Percentiles rank a stretch among this genome's conserved stretches.
Evolutionary conservation across 73 alveolate genomes (phyloP).

Genomic region (Stentor coeruleus): DNA sequence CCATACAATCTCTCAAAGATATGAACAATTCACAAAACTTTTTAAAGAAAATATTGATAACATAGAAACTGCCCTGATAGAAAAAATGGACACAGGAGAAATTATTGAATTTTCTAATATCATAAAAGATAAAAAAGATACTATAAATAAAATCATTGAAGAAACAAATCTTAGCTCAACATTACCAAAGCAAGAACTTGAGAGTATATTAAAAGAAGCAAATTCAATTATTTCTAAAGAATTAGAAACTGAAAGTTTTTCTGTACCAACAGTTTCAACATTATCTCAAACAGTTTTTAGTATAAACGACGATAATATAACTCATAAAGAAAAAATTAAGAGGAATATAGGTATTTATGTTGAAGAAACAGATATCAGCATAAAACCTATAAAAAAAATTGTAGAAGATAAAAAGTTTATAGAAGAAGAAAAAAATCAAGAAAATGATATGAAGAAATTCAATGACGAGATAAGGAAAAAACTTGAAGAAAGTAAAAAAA

Average conservation of each 20-base stretch:
- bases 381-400: neutral
- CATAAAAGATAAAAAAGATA: neutral
- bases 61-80: neutral
- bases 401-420: neutral
- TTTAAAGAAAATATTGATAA: neutral
- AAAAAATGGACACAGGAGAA: neutral
- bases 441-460: neutral
- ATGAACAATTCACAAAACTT: neutral
- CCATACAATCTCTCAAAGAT: neutral
- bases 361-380: neutral
- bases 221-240: neutral
- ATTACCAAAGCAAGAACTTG: neutral
- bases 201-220: neutral
- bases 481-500: too few relatives aligned
- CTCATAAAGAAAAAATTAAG: too few relatives aligned
- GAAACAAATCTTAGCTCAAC: neutral
- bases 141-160: neutral
- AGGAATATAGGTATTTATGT: neutral
- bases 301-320: neutral
- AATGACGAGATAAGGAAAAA: neutral
- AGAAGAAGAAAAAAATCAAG: neutral
- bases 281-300: neutral
- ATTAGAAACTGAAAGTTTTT: too few relatives aligned
- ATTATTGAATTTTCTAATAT: neutral
- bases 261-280: too few relatives aligned